These are phyloP conservation scores for Cryptococcus neoformans DNA, from an alignment of 1,284 basidiomycete genomes.

Conservation along the genomic window DNA sequence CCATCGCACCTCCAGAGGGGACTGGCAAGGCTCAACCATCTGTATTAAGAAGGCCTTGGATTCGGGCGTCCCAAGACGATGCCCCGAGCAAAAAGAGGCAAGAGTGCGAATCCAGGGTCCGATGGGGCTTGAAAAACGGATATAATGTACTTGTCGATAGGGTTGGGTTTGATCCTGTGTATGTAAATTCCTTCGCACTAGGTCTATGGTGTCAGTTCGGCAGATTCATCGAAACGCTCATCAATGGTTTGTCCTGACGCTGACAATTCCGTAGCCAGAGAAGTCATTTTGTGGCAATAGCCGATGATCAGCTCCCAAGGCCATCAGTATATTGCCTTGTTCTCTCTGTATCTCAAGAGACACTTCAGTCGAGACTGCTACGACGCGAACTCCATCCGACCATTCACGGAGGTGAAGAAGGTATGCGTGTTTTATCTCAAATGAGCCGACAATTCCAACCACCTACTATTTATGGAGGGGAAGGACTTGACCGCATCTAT, in stretches of 20 bases:
- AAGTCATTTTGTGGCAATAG: slow-evolving; percentile 43
- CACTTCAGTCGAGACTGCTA: slow-evolving; percentile 30
- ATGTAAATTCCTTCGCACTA: slow-evolving; percentile 13
- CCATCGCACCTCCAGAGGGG: too few species aligned
- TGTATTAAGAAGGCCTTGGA: slow-evolving; percentile 22
- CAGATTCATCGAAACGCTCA: neutral
- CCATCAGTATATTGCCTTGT: slow-evolving; percentile 23
- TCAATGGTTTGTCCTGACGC: neutral
- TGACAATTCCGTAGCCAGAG: slow-evolving; percentile 32
- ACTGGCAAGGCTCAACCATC: too few species aligned
- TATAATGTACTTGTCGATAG: slow-evolving; percentile 46
- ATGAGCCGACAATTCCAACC: slow-evolving; percentile 32
- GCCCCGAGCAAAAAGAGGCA: slow-evolving; percentile 33
- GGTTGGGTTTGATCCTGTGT: slow-evolving; percentile 44
- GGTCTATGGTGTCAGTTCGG: neutral
- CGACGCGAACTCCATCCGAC: slow-evolving; percentile 40
- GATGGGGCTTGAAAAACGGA: slow-evolving; percentile 26
- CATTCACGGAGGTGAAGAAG: slow-evolving; percentile 34
- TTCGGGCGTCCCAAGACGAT: slow-evolving; percentile 48
- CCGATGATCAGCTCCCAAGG: slow-evolving; percentile 9
- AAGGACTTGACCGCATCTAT: slow-evolving; percentile 37
- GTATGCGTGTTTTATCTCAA: slow-evolving; percentile 33
- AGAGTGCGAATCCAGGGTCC: slow-evolving; percentile 40
- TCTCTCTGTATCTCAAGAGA: slow-evolving; percentile 18
- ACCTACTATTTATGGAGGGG: slow-evolving; percentile 20